These are phyloP conservation scores for Cladophialophora yegresii DNA, from an alignment of 2,329 filamentous ascomycete genomes.

Conservation along the genomic window DNA sequence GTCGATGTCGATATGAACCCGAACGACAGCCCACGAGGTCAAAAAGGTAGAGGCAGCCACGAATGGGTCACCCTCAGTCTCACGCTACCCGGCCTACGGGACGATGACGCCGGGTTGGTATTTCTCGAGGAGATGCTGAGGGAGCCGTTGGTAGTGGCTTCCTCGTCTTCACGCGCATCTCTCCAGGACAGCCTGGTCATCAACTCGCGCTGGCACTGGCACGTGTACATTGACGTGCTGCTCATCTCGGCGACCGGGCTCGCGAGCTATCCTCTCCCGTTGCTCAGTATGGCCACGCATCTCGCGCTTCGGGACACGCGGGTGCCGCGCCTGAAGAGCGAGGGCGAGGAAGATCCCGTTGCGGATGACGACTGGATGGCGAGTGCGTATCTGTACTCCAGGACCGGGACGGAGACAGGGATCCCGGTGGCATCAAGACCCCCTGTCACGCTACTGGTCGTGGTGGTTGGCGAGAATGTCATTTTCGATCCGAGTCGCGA, in stretches of 20 bases:
- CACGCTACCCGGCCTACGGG: conserved; percentile 85
- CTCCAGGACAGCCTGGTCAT: conserved; percentile 74
- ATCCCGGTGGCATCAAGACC: conserved; percentile 50
- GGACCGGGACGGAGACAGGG: conserved; percentile 39
- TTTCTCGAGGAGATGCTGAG: conserved; percentile 85
- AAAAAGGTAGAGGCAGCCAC: conserved; percentile 58
- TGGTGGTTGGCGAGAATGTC: conserved; percentile 81
- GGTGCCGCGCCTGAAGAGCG: conserved; percentile 80
- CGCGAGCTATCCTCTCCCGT: conserved; percentile 75
- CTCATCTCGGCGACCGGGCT: conserved; percentile 65
- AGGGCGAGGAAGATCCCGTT: conserved; percentile 91
- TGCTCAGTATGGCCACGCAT: conserved; percentile 90
- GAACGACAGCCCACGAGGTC: conserved; percentile 36
- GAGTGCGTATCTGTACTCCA: conserved; percentile 73
- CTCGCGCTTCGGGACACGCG: conserved; percentile 86
- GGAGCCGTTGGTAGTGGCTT: conserved; percentile 71
- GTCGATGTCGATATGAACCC: conserved; percentile 36
- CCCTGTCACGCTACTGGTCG: conserved; percentile 86
- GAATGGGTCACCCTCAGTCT: conserved; percentile 87
- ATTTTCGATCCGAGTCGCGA: conserved; percentile 91
- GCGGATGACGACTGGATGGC: conserved; percentile 98
- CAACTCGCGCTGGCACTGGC: conserved; percentile 93
- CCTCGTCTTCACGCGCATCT: not conserved
- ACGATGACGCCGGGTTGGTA: conserved; percentile 86
- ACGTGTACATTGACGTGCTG: conserved; percentile 88